Evolutionary conservation across 176 grass and related monocot species (phyloP), one percentile per base, ranked within the genome.

Genomic region (Raddia distichophylla): DNA sequence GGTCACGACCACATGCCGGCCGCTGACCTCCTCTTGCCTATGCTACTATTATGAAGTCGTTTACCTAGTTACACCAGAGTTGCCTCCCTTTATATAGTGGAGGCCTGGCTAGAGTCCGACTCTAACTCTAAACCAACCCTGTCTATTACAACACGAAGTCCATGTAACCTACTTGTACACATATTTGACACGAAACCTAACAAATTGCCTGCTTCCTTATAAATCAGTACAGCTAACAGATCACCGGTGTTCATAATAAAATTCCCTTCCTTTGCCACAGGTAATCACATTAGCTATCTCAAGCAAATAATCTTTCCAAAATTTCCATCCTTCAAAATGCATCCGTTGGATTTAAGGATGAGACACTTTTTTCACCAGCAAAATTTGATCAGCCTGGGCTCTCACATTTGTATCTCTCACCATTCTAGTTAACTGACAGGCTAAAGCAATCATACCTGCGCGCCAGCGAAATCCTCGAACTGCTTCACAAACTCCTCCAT

Each of bases 401-500:
- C 27, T 8, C 9, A 35, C 22, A 78, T 37, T 57, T 40, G 37
- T 40, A 40, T 40, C 37, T 40, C 37, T 40, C 37, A 40, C 37
- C 37, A 2, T 40, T 40, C 3, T 40, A 16, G 14, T 27, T 27
- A 77, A 51, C 57, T 60, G 2, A 6, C 16, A 82, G 17, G 12
- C 32, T 60, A 46, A 42, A 47, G 18, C 43, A 60, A 71, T 8
- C 7, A n/a, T 77, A 99, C 96, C 96, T 93, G 93, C 20, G 77
- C 80, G 32, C 96, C 96, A 2, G 93, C 89, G n/a, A 95, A 86
- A 77, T 99, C 89, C 91, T 99, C 87, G 49, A 99, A 99, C 89
- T 99, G 96, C 93, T 99, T 99, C 67, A 95, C 91, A 18, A 99
- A 99, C 80, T 99, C 96, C 69, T 99, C 91, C 57, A 95, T 94